Evolutionary conservation across 2,329 filamentous ascomycete species (phyloP), one percentile per base, ranked within the genome.

Genomic region (Didymella pinodella): DNA sequence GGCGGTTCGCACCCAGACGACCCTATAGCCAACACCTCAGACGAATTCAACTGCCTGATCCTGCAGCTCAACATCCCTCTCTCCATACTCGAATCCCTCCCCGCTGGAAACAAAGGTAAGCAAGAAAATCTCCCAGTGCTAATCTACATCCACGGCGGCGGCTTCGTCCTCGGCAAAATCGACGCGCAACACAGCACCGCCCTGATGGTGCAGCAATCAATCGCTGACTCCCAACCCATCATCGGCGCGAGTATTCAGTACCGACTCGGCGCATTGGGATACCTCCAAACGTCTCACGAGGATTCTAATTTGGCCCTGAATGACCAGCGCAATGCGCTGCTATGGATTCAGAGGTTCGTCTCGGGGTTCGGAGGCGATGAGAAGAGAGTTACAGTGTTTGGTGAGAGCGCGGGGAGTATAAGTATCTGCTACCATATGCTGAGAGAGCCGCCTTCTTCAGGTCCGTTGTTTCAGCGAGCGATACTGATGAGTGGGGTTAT

Each of bases 61-160:
- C 46, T 71, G 1, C 66, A 71, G 41, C 34, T 72, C 34, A 71
- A 70, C n/a, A 52, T 70, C 4, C 71, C 70, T 0, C 48, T 70
- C 4, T 25, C 43, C 11, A 41, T 18, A 16, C 61, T 71, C 7
- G 2, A 41, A 14, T 10, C 0, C 29, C 64, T 38, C 28, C 11
- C 51, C 20, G 7, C 34, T 16, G 16, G 48, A 10, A 32, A 32
- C 31, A 32, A 16, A 1, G 3, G 12, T 4, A 14, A 32, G 5
- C 11, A 32, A 16, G 8, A 16, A 26, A 62, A 63, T 1, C 70
- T 85, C 0, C 84, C 83, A 0, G 82, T 85, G 0, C 66, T 85
- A 18, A 73, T 82, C 0, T 84, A 83, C 60, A 78, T 86, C 11
- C 83, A 85, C 59, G 84, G 84, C 2, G 83, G 84, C 10, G 83